phyloP scores from a whole-genome alignment of 768 basidiomycete species.

The Leccinum truebloodii region DNA sequence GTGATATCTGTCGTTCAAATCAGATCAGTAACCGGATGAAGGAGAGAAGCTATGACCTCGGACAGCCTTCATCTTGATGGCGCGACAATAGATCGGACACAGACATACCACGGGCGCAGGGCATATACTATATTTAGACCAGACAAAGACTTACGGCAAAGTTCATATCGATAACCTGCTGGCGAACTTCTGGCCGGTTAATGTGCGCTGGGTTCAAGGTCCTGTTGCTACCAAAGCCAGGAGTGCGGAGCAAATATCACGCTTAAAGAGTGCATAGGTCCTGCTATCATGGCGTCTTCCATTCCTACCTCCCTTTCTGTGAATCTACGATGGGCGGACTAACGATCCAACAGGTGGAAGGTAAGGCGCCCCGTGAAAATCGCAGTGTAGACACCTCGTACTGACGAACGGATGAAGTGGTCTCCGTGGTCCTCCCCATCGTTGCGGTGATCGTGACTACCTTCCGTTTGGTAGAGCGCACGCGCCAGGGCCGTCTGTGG shows the following conservation, averaged over 20 bases:
- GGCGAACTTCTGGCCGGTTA: background rate
- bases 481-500: constrained; percentile 5
- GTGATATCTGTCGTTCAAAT: background rate
- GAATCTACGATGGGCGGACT: background rate
- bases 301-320: background rate
- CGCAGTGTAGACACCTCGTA: background rate
- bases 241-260: background rate
- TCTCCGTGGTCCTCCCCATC: constrained; percentile 1
- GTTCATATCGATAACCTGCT: background rate
- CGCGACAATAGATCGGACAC: background rate
- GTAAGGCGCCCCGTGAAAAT: background rate
- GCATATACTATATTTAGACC: background rate
- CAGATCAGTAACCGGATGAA: background rate
- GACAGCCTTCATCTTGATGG: background rate
- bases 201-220: background rate
- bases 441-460: constrained; percentile 1
- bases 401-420: constrained; percentile 4
- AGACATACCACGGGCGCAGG: background rate
- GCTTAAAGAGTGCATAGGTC: background rate
- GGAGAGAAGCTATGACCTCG: background rate
- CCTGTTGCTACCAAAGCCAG: background rate
- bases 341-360: constrained; percentile 8
- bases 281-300: background rate
- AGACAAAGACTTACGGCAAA: background rate
- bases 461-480: constrained; percentile 2